Conservation (phyloP, 2,329 filamentous ascomycete species). For the Fusarium caatingaense region DNA sequence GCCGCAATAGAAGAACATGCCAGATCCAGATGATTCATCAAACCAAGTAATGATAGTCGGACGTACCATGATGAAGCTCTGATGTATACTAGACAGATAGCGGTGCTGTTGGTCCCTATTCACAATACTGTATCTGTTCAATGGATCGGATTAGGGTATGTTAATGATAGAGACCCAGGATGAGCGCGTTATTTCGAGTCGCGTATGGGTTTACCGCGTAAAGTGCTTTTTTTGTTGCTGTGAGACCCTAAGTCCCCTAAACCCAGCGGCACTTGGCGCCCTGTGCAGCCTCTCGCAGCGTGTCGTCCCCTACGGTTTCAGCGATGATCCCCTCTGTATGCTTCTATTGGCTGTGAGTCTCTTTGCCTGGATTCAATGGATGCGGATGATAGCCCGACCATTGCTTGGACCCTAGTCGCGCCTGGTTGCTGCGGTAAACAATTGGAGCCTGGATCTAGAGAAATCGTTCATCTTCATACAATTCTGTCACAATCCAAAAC, state of each 20-base stretch:
- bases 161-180: conserved; percentile 17
- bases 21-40: neutral
- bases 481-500: conserved; percentile 33
- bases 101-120: conserved; percentile 22
- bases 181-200: conserved; percentile 42
- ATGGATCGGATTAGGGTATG: conserved; percentile 32
- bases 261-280: conserved; percentile 25
- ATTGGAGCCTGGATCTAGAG: conserved; percentile 32
- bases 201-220: conserved; percentile 50
- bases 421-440: conserved; percentile 51
- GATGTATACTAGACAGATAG: conserved; percentile 3
- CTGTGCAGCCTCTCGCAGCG: conserved; percentile 21
- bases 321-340: conserved; percentile 10
- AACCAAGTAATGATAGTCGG: neutral
- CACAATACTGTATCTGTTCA: conserved; percentile 13
- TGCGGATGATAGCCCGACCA: neutral
- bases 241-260: conserved; percentile 30
- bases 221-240: conserved; percentile 47
- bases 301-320: conserved; percentile 40
- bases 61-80: conserved; percentile 38
- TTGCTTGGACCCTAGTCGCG: conserved; percentile 27
- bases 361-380: neutral
- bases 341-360: conserved; percentile 38
- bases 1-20: conserved; percentile 4
- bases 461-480: conserved; percentile 23